Conservation (phyloP, 306 rosid genomes). For the Prunus mume region DNA sequence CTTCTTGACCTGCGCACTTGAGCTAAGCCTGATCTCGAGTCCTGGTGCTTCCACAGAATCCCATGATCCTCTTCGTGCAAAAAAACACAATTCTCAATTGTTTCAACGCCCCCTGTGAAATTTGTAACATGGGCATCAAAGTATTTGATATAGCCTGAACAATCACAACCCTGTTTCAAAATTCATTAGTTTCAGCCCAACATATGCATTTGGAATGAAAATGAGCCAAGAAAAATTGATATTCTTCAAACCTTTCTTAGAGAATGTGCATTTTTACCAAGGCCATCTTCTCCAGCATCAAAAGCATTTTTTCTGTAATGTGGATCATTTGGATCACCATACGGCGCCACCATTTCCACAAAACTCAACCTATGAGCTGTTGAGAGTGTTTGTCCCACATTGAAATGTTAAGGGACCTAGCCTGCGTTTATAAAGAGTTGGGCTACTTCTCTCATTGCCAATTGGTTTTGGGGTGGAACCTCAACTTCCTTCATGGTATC, state of each 20-base stretch:
- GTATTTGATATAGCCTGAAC: slow-evolving; percentile 82
- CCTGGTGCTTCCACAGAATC: slow-evolving; percentile 88
- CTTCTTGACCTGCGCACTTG: slow-evolving; percentile 88
- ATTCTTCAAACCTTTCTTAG: slow-evolving; percentile 58
- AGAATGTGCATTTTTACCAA: slow-evolving; percentile 83
- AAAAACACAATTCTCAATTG: slow-evolving; percentile 72
- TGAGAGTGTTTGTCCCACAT: too few relatives aligned
- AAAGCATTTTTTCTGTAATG: slow-evolving; percentile 90
- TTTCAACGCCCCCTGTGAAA: slow-evolving; percentile 81
- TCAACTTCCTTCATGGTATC: too few relatives aligned
- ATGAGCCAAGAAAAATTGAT: background rate
- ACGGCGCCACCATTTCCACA: slow-evolving; percentile 93
- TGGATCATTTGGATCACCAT: slow-evolving; percentile 89
- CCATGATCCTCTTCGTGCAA: slow-evolving; percentile 93
- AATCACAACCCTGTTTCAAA: slow-evolving; percentile 74
- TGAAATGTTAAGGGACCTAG: too few relatives aligned
- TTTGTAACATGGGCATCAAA: slow-evolving; percentile 85
- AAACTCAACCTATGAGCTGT: slow-evolving; percentile 79
- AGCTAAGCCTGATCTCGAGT: slow-evolving; percentile 88
- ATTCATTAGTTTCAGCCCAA: slow-evolving; percentile 6
- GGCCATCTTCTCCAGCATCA: slow-evolving; percentile 92
- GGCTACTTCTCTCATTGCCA: too few relatives aligned
- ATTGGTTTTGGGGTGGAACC: too few relatives aligned
- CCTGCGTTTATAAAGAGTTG: too few relatives aligned
- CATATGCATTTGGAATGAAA: background rate